These are phyloP conservation scores for Eimeria necatrix DNA, from an alignment of 169 alveolate species.

Conservation along the genomic window DNA sequence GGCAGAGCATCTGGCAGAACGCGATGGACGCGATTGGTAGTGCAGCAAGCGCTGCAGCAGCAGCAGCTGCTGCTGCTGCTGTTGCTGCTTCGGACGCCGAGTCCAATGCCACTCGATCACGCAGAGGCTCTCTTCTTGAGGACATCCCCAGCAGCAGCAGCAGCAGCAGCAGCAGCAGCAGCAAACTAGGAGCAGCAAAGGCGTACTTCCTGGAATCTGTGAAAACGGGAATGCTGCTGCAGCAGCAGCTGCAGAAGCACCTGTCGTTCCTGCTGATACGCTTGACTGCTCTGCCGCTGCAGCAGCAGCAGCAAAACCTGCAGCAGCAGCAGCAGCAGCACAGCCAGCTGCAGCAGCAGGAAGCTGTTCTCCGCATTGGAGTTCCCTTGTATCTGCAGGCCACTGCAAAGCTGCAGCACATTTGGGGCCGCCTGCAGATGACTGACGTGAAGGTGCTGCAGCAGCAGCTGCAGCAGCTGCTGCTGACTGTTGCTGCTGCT, in stretches of 20 bases:
- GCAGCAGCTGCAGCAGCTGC: slow-evolving; percentile 72
- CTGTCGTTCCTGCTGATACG: slow-evolving; percentile 29
- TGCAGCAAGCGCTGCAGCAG: slow-evolving; percentile 68
- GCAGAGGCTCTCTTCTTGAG: neutral
- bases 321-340: slow-evolving; percentile 51
- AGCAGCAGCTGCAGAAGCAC: slow-evolving; percentile 50
- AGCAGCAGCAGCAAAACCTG: slow-evolving; percentile 58
- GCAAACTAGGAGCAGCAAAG: slow-evolving; percentile 55
- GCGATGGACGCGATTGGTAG: slow-evolving; percentile 56
- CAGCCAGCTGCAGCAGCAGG: slow-evolving; percentile 22
- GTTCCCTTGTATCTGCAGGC: slow-evolving; percentile 52
- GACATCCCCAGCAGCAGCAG: slow-evolving; percentile 15
- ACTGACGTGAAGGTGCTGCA: neutral
- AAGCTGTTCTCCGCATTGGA: slow-evolving; percentile 55
- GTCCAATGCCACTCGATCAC: neutral
- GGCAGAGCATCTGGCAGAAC: slow-evolving; percentile 48
- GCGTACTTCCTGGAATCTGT: slow-evolving; percentile 47
- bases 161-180: slow-evolving; percentile 29
- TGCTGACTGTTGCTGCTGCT: slow-evolving; percentile 36
- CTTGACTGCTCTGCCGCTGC: slow-evolving; percentile 61
- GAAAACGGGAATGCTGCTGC: slow-evolving; percentile 21
- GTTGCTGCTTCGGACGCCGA: slow-evolving; percentile 41
- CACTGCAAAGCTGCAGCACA: slow-evolving; percentile 52
- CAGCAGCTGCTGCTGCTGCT: slow-evolving; percentile 55
- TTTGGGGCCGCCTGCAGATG: slow-evolving; percentile 30